Evolutionary conservation across 495 filamentous ascomycete species (phyloP), one percentile per base, ranked within the genome.

Genomic region (Lophiotrema nucula): DNA sequence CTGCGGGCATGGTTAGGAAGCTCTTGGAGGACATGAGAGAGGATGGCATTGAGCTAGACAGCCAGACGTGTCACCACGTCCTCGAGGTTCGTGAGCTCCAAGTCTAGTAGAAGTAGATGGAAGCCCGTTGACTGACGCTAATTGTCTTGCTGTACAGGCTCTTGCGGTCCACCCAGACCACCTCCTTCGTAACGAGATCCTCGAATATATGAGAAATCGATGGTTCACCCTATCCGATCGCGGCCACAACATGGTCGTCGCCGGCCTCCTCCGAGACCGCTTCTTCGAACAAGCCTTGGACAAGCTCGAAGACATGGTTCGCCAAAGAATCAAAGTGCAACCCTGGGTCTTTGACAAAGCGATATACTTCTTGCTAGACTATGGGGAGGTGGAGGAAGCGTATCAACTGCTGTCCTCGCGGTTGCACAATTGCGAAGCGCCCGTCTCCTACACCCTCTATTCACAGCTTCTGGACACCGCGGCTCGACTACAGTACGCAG

Each of bases 131-230:
- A 8, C n/a, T n/a, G 31, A n/a, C 8, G 31, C 31, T 8, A 35
- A n/a, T 8, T 61, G 39, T 53, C 22, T 33, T 39, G 3, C 12
- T 48, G 19, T 3, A 21, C 47, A 91, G 83, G 82, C 82, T 4
- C 81, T 92, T 21, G 83, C 89, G 13, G 82, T 95, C 21, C 91
- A 96, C 69, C 91, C 92, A 0, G 85, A 97, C 70, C 91, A 93
- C 59, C 39, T 90, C 1, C 75, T 91, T 11, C 85, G 90, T 21
- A 76, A 78, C 31, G 76, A 85, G 26, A 76, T 95, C n/a, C 71
- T 97, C 22, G 83, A 83, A 19, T 73, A 82, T 38, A 86, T 92
- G 79, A 80, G 81, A 65, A 76, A 81, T 53, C 73, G 83, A 57
- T 93, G 88, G 86, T 80, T 88, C 39, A 72, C 74, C 1, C 68